phyloP scores from a whole-genome alignment of 768 basidiomycete genomes.

The Termitomyces bulborhizus region DNA sequence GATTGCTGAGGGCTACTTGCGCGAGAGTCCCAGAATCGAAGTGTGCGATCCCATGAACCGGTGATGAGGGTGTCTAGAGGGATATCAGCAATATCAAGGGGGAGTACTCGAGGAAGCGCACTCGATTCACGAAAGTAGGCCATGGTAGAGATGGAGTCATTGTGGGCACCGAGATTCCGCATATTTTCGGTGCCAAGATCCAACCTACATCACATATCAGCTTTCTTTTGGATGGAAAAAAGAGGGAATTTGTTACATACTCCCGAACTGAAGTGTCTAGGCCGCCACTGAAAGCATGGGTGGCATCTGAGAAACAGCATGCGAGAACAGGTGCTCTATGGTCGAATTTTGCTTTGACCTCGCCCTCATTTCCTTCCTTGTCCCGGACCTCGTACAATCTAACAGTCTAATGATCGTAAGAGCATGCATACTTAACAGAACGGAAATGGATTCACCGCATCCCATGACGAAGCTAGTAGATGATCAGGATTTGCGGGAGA shows the following conservation, averaged over 20 bases:
- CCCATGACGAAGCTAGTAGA: conserved; percentile 87
- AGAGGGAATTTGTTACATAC: conserved; percentile 39
- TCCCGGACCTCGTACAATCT: conserved; percentile 51
- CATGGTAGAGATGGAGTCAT: conserved; percentile 74
- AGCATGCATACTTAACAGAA: not conserved
- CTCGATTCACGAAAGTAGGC: conserved; percentile 61
- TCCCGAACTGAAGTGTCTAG: conserved; percentile 78
- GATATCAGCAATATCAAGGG: not conserved
- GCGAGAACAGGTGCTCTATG: conserved; percentile 88
- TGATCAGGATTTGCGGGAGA: conserved; percentile 76
- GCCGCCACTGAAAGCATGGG: conserved; percentile 78
- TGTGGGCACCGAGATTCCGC: conserved; percentile 73
- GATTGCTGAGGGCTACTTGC: conserved; percentile 49
- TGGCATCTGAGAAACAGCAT: conserved; percentile 64
- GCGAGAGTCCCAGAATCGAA: conserved; percentile 86
- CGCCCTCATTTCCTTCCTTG: conserved; percentile 52
- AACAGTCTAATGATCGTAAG: conserved; percentile 24
- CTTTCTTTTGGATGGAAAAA: not conserved
- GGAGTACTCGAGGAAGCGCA: conserved; percentile 25
- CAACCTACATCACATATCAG: conserved; percentile 41
- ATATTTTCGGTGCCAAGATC: conserved; percentile 72
- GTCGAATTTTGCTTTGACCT: conserved; percentile 76
- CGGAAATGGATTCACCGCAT: conserved; percentile 42
- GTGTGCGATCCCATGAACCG: conserved; percentile 87
- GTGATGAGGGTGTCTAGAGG: conserved; percentile 65